These are phyloP conservation scores for Symbiodinium pilosum DNA, from an alignment of 73 alveolate genomes.

Conservation along the genomic window DNA sequence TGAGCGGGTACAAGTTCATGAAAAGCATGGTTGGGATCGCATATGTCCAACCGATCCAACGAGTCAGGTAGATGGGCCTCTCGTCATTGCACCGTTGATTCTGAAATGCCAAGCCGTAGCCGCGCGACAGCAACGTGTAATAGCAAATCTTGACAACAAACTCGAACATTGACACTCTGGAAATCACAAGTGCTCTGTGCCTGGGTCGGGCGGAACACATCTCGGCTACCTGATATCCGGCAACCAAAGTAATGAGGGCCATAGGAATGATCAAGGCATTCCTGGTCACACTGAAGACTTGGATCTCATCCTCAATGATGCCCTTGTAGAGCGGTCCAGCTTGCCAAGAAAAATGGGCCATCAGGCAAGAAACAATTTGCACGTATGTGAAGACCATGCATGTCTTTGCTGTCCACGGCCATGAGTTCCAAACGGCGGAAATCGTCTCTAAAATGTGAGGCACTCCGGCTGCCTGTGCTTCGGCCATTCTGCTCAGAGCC, in stretches of 20 bases:
- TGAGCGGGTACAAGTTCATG: slow-evolving; percentile 52
- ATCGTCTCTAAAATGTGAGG: neutral
- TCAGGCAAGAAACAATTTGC: slow-evolving; percentile 8
- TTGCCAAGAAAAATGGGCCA: neutral
- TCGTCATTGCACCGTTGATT: slow-evolving; percentile 25
- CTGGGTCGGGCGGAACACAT: slow-evolving; percentile 50
- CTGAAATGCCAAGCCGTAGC: slow-evolving; percentile 55
- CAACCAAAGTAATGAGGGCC: slow-evolving; percentile 39
- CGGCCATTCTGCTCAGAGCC: too few relatives aligned
- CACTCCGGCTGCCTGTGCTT: too few relatives aligned
- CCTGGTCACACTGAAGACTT: slow-evolving; percentile 49
- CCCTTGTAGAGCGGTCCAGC: slow-evolving; percentile 37
- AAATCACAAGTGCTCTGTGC: slow-evolving; percentile 39
- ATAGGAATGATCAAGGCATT: slow-evolving; percentile 67
- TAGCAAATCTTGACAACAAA: slow-evolving; percentile 36
- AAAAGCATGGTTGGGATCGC: slow-evolving; percentile 58
- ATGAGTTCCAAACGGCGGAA: neutral
- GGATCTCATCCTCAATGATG: slow-evolving; percentile 16
- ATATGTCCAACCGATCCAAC: slow-evolving; percentile 34
- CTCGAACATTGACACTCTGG: slow-evolving; percentile 27
- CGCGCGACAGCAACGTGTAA: slow-evolving; percentile 74
- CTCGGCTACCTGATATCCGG: slow-evolving; percentile 34
- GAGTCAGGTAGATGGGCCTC: slow-evolving; percentile 65
- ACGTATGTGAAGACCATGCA: neutral
- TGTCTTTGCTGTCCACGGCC: slow-evolving; percentile 12